Base-by-base conservation (phyloP, 768 basidiomycete species). In the Dacryopinax spathularia region DNA sequence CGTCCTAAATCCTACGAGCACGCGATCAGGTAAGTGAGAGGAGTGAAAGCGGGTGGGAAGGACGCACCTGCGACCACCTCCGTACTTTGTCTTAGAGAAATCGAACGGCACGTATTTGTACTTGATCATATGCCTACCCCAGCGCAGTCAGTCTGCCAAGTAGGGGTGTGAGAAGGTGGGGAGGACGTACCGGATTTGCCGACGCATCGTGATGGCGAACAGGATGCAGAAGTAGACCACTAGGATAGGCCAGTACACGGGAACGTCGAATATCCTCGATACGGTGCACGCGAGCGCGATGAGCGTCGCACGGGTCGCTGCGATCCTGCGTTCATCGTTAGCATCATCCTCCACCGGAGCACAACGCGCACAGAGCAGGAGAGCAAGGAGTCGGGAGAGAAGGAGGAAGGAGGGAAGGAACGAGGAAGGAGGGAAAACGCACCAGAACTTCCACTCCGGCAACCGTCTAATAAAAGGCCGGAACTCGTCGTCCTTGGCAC, bases 231-330 rank as follows among this genome's bases (percentile, higher is more conserved):
- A 99, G 78, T 99, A 99, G 64, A 97, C 79, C 69, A 98, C 85
- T 62, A 99, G 84, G 74, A 99, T 98, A 7, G 96, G 96, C 94
- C 96, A 98, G 77, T 96, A 98, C 25, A 98, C 96, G 6, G 96
- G 95, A 22, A 99, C 88, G 73, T 98, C 94, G 68, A 96, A 95
- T 34, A 87, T 77, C 48, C 87, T 81, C 27, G 90, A 94, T 63
- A 87, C 77, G 1, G 96, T 90, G 73, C 87, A 87, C 62, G 86
- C 75, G 39, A 95, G 70, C 3, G 92, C 87, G 61, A 99, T 72
- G 22, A 88, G n/a, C 27, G 89, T 87, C 12, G 95, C 92, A 48
- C 89, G 86, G 5, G 93, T 98, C 1, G 91, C 80, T 3, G 91
- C 90, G 43, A 97, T 81, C 95, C 94, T 93, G 68, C 15, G 37